These are phyloP conservation scores for Sclerotinia borealis DNA, from an alignment of 2,329 filamentous ascomycete species.

Conservation along the genomic window DNA sequence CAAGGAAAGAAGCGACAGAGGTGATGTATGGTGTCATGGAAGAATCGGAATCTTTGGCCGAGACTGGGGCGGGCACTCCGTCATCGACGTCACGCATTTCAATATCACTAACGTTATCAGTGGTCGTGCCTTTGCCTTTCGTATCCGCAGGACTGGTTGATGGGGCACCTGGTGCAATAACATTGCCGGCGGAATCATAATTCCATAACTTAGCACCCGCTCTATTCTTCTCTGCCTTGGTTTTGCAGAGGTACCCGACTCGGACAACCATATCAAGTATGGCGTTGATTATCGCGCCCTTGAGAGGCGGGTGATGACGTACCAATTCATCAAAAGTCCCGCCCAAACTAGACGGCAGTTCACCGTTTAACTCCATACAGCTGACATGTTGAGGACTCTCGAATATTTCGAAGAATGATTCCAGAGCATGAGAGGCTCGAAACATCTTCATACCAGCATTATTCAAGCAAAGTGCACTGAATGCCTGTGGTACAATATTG, in stretches of 20 bases:
- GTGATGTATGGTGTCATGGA: constrained; percentile 54
- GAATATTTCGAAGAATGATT: constrained; percentile 93
- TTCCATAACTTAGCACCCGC: constrained; percentile 76
- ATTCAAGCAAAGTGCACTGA: constrained; percentile 92
- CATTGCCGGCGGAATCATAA: constrained; percentile 50
- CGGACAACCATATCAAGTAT: constrained; percentile 83
- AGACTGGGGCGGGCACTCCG: background rate
- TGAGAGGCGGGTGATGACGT: constrained; percentile 82
- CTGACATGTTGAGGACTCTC: constrained; percentile 86
- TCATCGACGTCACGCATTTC: constrained; percentile 56
- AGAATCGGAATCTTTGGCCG: constrained; percentile 22
- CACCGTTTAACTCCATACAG: constrained; percentile 69
- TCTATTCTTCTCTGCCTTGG: constrained; percentile 60
- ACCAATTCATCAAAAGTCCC: constrained; percentile 89
- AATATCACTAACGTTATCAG: constrained; percentile 49
- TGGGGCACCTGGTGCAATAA: constrained; percentile 48
- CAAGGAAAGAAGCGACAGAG: constrained; percentile 70
- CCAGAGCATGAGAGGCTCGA: constrained; percentile 71
- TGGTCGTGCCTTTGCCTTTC: constrained; percentile 38
- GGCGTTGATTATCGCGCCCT: constrained; percentile 74
- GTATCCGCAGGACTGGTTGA: constrained; percentile 25
- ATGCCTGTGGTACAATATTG: constrained; percentile 74
- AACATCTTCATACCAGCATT: constrained; percentile 83
- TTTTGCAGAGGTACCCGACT: constrained; percentile 66
- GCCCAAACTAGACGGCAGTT: constrained; percentile 69